Base-by-base conservation (phyloP, 2,329 filamentous ascomycete species). In the Thermoascus crustaceus region DNA sequence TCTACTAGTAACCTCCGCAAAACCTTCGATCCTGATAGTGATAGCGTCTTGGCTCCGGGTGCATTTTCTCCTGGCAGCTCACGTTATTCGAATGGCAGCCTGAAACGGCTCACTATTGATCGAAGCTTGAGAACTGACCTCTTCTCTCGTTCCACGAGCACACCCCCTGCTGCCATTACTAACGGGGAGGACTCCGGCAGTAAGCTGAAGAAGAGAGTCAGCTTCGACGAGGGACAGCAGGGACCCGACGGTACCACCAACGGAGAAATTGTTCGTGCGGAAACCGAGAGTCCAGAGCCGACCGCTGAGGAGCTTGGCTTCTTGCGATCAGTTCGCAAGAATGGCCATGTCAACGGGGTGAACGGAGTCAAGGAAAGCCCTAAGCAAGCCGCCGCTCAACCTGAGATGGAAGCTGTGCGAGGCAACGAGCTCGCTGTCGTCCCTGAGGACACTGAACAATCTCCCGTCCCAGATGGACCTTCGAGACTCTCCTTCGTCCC, bases 61-160 rank as follows among this genome's bases (percentile, higher is more conserved):
- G 86, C 87, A 2, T 88, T 95, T 58, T 84, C 85, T 2, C 71
- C 81, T 17, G 81, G 75, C 11, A 72, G 70, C 38, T 71, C 74
- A 22, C 76, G 80, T 39, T 73, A 77, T 47, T 81, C 80, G 34
- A 78, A 71, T 54, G 73, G 73, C 32, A 85, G 75, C 54, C 76
- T 94, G 48, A 95, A 95, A 68, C 88, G 87, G 59, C 74, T 98
- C 38, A 82, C 88, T 35, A 95, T 98, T 57, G 93, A 95, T 62
- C 81, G 86, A 44, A 82, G 81, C 46, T 72, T 98, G 55, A 76
- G 85, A 35, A 87, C 66, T 16, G 71, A 78, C 42, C 60, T 80
- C 1, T 80, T 80, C 49, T 58, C 61, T 20, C 63, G 64, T 32
- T 53, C 60, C 17, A 39, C 58, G 27, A 53, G 55, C 38, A 52